Percentiles rank a stretch among this genome's conserved stretches.
Conservation (phyloP, 192 early-diverging fungal species). For the Coemansia sp. region DNA sequence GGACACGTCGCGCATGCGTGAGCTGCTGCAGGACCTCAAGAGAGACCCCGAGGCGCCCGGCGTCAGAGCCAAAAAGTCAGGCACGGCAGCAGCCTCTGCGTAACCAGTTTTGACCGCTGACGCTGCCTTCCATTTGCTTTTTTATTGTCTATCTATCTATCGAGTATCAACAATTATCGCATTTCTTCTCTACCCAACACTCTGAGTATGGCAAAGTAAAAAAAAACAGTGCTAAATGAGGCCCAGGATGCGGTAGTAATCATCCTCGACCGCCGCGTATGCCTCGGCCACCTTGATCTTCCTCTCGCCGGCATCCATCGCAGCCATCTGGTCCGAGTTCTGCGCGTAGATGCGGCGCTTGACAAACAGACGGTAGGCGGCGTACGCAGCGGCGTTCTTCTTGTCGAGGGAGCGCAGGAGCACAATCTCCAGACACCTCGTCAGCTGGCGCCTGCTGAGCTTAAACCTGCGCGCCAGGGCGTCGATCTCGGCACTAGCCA, state of each 20-base stretch:
- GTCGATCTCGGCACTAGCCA: constrained; percentile 50
- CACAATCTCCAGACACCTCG: constrained; percentile 79
- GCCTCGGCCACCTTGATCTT: constrained; percentile 74
- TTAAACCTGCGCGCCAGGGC: constrained; percentile 62
- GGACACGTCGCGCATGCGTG: constrained; percentile 68
- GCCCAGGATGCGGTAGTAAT: constrained; percentile 63
- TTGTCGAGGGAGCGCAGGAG: constrained; percentile 62
- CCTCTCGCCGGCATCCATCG: constrained; percentile 61
- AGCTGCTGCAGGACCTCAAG: constrained; percentile 66
- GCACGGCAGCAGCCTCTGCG: too few species aligned
- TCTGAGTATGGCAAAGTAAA: neutral
- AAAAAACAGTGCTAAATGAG: constrained; percentile 23
- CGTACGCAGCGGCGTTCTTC: constrained; percentile 45
- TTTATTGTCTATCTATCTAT: neutral
- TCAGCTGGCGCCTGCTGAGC: constrained; percentile 76
- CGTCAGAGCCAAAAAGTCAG: constrained; percentile 34
- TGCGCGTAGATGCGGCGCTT: constrained; percentile 80
- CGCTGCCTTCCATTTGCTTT: neutral
- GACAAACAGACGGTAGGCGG: constrained; percentile 71
- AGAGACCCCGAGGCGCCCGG: constrained; percentile 67
- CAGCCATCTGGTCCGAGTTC: constrained; percentile 70
- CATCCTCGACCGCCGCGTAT: constrained; percentile 69
- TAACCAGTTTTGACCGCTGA: too few species aligned
- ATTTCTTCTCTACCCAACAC: neutral
- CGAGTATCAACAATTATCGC: neutral